Evolutionary conservation across 768 basidiomycete species (phyloP).

Genomic region (Boletales sp.): DNA sequence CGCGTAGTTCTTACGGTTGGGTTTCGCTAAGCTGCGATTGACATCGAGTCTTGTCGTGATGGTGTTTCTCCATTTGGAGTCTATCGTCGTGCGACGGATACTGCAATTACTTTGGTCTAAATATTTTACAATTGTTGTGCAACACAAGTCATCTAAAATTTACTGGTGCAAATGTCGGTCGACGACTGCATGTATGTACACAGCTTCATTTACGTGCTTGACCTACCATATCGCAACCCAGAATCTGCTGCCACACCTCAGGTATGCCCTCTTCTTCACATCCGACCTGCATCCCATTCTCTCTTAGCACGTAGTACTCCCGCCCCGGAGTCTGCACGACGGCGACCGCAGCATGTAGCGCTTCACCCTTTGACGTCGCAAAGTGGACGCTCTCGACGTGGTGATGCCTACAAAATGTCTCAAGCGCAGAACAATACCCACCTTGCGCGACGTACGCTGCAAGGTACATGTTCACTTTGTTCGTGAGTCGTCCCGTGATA

Average conservation of each 20-base stretch:
- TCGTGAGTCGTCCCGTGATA: slow-evolving; percentile 29
- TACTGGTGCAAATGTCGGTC: too few species aligned
- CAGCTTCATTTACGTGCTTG: neutral
- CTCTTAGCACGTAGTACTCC: slow-evolving; percentile 66
- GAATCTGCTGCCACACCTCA: slow-evolving; percentile 54
- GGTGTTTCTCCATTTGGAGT: too few species aligned
- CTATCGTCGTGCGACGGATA: too few species aligned
- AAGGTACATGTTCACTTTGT: slow-evolving; percentile 56
- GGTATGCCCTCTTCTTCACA: slow-evolving; percentile 72
- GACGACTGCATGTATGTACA: neutral
- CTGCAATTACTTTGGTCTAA: too few species aligned
- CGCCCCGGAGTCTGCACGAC: slow-evolving; percentile 65
- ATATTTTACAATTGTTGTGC: too few species aligned
- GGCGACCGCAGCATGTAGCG: slow-evolving; percentile 62
- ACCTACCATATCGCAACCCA: slow-evolving; percentile 43
- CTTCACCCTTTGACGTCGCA: slow-evolving; percentile 35
- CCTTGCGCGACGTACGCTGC: slow-evolving; percentile 48
- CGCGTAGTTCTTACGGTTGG: too few species aligned
- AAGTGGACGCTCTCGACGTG: slow-evolving; percentile 77
- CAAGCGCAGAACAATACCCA: neutral
- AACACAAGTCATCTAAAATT: too few species aligned
- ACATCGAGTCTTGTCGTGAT: too few species aligned
- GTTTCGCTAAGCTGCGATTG: too few species aligned
- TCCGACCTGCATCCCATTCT: slow-evolving; percentile 77
- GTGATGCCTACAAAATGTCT: slow-evolving; percentile 50